phyloP scores from a whole-genome alignment of 441 rosid genomes.

The Sinapis alba region DNA sequence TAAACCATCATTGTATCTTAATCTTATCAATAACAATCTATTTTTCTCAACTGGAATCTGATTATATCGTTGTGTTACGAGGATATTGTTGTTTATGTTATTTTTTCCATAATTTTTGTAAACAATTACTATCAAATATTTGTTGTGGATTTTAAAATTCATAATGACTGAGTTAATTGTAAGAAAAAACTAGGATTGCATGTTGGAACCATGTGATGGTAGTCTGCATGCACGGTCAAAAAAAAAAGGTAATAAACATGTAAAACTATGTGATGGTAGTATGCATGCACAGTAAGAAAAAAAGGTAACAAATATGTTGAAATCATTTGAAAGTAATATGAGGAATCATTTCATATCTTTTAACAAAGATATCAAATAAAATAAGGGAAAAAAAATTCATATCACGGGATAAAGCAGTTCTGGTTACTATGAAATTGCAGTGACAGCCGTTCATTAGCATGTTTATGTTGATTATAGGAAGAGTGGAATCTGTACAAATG shows the following conservation, averaged over 20 bases:
- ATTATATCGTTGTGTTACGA: no score
- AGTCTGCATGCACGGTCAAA: neutral
- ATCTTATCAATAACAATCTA: no score
- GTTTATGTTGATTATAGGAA: neutral
- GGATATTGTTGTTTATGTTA: no score
- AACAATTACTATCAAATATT: no score
- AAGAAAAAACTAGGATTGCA: neutral
- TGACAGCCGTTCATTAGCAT: neutral
- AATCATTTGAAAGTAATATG: neutral
- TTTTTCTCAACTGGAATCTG: no score
- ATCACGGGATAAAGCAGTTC: neutral
- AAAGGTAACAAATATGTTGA: neutral
- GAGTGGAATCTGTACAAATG: neutral
- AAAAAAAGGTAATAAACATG: neutral
- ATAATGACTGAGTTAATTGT: neutral
- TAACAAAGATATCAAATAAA: neutral
- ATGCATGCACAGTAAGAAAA: neutral
- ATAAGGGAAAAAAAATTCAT: neutral
- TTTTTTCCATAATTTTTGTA: no score
- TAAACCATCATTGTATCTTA: no score
- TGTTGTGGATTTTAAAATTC: no score
- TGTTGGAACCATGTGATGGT: constrained; percentile 18
- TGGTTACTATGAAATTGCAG: neutral
- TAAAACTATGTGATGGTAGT: constrained; percentile 11
- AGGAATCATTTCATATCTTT: neutral